phyloP scores from a whole-genome alignment of 768 basidiomycete genomes.

The Leccinum aurantiacum region DNA sequence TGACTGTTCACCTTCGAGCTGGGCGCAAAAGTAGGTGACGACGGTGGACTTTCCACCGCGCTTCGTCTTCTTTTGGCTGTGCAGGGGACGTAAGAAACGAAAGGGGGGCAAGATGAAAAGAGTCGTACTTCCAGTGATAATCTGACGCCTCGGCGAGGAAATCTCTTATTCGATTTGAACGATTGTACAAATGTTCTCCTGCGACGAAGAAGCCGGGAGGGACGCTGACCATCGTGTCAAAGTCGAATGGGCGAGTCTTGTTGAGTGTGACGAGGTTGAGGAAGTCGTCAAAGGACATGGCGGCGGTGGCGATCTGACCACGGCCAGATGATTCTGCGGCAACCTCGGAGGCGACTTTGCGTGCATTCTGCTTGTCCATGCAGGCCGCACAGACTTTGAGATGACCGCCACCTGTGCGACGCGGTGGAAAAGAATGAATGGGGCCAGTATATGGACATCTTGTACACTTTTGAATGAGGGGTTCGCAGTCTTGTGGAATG shows the following conservation, averaged over 20 bases:
- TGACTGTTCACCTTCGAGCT: conserved; percentile 36
- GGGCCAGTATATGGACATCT: conserved; percentile 34
- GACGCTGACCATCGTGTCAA: conserved; percentile 36
- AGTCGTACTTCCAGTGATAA: conserved; percentile 36
- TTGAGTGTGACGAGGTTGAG: conserved; percentile 34
- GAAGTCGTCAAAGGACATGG: conserved; percentile 36
- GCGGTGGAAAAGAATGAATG: conserved; percentile 28
- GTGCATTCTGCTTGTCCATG: conserved; percentile 36
- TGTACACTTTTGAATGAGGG: conserved; percentile 32
- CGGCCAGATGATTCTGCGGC: conserved; percentile 29
- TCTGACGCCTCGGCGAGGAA: conserved; percentile 35
- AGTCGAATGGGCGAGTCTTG: conserved; percentile 34
- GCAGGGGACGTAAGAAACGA: background rate
- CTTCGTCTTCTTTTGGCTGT: conserved; percentile 36
- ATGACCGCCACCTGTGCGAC: conserved; percentile 31
- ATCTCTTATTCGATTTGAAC: conserved; percentile 37
- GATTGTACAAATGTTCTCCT: conserved; percentile 36
- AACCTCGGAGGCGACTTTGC: conserved; percentile 32
- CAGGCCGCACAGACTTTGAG: conserved; percentile 35
- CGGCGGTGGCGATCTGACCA: conserved; percentile 37
- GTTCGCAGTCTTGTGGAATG: conserved; percentile 18
- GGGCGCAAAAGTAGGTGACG: conserved; percentile 37
- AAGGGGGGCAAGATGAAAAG: background rate
- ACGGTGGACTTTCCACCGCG: conserved; percentile 36
- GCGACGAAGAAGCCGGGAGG: conserved; percentile 32